Base-by-base conservation (phyloP, 2,329 filamentous ascomycete genomes). In the Diaporthe helianthi region DNA sequence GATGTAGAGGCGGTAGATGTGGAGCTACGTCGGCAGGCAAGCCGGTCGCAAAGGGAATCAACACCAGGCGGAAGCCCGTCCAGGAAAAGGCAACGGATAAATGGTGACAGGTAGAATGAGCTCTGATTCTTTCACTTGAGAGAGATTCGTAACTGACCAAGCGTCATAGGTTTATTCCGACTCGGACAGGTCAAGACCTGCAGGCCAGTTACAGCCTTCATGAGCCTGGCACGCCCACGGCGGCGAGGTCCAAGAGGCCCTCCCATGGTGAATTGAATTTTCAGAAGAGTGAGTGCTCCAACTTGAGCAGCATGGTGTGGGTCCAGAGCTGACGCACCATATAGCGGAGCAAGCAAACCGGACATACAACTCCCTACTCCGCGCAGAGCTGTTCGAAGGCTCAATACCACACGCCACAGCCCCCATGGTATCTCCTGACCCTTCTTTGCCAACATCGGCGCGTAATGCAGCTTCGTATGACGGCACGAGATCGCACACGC, bases 201-300 rank as follows among this genome's bases (percentile, higher is more conserved):
- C 92, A 95, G 78, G 94, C 95, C 65, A 97, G 94, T 79, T 98
- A 96, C 81, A 97, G 90, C 78, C 85, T 98, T 33, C 93, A 97
- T 76, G 95, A 98, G 72, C 94, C 97, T 78, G 94, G 92, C 47
- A 98, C 95, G 24, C 96, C 96, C 24, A 97, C 94, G 1, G 93
- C 95, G 1, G 95, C 94, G 4, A 93, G 90, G 78, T 88, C 92
- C 70, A 94, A 92, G 82, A 91, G 94, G 52, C 91, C 91, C 26
- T 93, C 93, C 12, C 92, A 97, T 77, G 93, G 93, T 65, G 96
- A 98, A 79, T 87, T 98, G 72, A 92, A 98, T 79, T 98, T 97
- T 73, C 96, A 99, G 79, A 94, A 90, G 80, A 96, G 94, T 95
- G 84, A 77, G 90, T 79, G 31, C 15, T 46, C 24, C 36, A 31